A percentile compares a stretch with the other conserved stretches of the same genome.
Evolutionary conservation across 1,284 basidiomycete genomes (phyloP).

Genomic region (Athelia psychrophila): DNA sequence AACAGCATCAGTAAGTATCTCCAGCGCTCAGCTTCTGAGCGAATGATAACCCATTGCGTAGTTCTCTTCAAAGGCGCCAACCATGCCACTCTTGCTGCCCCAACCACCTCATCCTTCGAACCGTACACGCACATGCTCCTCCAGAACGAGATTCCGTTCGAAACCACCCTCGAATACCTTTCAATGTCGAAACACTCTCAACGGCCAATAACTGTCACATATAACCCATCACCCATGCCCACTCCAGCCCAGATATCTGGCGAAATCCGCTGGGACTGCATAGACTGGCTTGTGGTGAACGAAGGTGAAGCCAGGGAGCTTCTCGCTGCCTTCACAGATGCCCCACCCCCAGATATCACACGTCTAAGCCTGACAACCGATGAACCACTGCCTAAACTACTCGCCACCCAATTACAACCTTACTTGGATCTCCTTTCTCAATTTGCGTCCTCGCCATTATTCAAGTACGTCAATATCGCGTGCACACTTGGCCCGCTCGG

Average conservation of each 20-base stretch:
- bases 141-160: conserved; percentile 54
- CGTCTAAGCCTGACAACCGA: neutral
- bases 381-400: neutral
- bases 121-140: conserved; percentile 47
- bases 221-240: conserved; percentile 58
- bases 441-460: neutral
- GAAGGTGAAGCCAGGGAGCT: conserved; percentile 45
- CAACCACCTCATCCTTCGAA: conserved; percentile 4
- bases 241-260: conserved; percentile 36
- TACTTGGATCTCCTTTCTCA: neutral
- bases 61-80: conserved; percentile 59
- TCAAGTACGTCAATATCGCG: conserved; percentile 33
- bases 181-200: conserved; percentile 12
- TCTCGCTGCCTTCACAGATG: conserved; percentile 21
- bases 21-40: conserved; percentile 1
- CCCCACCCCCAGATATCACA: neutral
- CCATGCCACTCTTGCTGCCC: conserved; percentile 31
- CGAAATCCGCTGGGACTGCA: conserved; percentile 44
- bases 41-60: conserved; percentile 14
- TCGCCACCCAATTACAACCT: neutral
- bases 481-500: conserved; percentile 54
- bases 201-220: conserved; percentile 30
- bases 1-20: conserved; percentile 51
- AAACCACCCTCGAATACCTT: conserved; percentile 37
- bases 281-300: conserved; percentile 56